Conservation (phyloP, 257 asterid species). For the Solanum peruvianum region DNA sequence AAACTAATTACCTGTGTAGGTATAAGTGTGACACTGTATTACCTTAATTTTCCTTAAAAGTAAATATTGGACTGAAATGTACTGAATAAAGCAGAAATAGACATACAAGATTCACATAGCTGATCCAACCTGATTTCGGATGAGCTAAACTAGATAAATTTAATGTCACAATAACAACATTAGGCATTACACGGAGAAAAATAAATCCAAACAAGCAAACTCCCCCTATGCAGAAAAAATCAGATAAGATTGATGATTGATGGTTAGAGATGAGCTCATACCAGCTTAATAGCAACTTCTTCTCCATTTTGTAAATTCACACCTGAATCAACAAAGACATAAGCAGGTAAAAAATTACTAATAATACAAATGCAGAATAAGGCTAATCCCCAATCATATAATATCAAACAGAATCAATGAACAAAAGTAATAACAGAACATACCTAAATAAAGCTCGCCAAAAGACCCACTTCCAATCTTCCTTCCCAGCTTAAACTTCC, state of each 20-base stretch:
- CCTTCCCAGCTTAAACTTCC: constrained; percentile 90
- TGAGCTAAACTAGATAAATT: not conserved
- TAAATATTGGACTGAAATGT: not conserved
- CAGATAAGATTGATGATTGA: not conserved
- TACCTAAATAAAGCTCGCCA: constrained; percentile 94
- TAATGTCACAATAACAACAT: not conserved
- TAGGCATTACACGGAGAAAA: not conserved
- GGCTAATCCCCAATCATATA: not conserved
- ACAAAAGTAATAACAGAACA: not conserved
- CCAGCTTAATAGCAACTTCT: constrained; percentile 92
- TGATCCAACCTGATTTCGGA: not conserved
- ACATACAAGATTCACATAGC: not conserved
- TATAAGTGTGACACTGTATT: not conserved
- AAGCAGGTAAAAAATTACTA: not conserved
- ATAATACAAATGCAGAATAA: not conserved
- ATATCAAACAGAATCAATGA: not conserved
- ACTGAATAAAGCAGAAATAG: not conserved
- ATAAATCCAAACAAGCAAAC: not conserved
- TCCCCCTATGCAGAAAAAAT: not conserved
- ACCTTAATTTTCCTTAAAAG: not conserved
- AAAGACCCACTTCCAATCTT: constrained; percentile 97
- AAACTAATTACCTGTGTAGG: not conserved
- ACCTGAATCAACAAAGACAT: constrained; percentile 29
- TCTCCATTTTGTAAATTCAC: constrained; percentile 81
- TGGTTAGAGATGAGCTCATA: constrained; percentile 3